Percentiles rank a stretch among this genome's conserved stretches.
Evolutionary conservation across 768 basidiomycete species (phyloP).

Genomic region (Lactarius trivialis): DNA sequence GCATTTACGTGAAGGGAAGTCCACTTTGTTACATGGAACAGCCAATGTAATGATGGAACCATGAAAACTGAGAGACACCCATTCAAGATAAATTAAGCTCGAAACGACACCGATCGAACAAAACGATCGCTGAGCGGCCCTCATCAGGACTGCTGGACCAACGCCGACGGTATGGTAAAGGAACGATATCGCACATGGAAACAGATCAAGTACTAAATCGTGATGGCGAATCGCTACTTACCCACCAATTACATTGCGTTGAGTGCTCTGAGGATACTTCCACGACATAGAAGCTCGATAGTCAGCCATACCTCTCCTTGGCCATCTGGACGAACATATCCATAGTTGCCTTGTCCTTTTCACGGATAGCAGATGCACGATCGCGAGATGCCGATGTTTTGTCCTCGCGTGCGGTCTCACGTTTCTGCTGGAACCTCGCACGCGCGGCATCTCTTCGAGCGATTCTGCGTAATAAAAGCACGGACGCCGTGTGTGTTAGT

Average conservation of each 20-base stretch:
- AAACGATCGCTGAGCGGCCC: background rate
- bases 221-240: background rate
- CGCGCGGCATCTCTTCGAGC: conserved; percentile 70
- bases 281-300: background rate
- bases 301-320: conserved; percentile 75
- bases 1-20: background rate
- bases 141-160: background rate
- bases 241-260: background rate
- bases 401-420: conserved; percentile 38
- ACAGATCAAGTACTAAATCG: background rate
- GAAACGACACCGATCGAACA: background rate
- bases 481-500: background rate
- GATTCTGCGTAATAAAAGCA: conserved; percentile 41
- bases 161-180: background rate
- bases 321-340: conserved; percentile 93
- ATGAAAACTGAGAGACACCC: background rate
- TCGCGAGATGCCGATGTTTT: conserved; percentile 49
- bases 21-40: background rate
- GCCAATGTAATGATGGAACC: background rate
- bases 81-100: background rate
- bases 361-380: conserved; percentile 52
- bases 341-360: conserved; percentile 90
- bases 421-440: conserved; percentile 52
- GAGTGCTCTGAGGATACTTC: background rate
- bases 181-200: background rate